A percentile compares a stretch with the other conserved stretches of the same genome.
These are phyloP conservation scores for Obelidium mucronatum DNA, from an alignment of 192 early-diverging fungal species.

Conservation along the genomic window DNA sequence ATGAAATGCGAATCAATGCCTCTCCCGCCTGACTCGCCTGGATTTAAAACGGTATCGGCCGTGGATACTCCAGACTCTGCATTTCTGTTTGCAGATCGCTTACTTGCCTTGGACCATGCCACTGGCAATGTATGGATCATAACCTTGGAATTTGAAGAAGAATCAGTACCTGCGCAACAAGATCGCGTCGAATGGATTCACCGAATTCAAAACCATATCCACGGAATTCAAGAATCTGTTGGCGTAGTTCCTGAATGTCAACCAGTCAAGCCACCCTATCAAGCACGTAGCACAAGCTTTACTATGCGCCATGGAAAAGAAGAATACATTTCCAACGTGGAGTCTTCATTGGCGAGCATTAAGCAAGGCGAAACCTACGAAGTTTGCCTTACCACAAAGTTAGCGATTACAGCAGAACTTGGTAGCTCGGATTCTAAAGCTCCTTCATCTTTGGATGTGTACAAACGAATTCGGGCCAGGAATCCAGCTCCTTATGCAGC, in stretches of 20 bases:
- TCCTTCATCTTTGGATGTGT: slow-evolving; percentile 56
- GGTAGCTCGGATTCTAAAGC: neutral
- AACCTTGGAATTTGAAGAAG: slow-evolving; percentile 21
- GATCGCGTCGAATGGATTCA: slow-evolving; percentile 25
- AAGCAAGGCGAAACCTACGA: slow-evolving; percentile 93
- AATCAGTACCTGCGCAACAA: neutral
- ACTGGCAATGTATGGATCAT: slow-evolving; percentile 40
- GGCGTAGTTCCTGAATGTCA: neutral
- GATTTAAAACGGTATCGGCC: slow-evolving; percentile 13
- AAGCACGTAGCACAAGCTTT: slow-evolving; percentile 2
- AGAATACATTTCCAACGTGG: slow-evolving; percentile 66
- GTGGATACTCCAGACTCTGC: slow-evolving; percentile 69
- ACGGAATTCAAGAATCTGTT: slow-evolving; percentile 14
- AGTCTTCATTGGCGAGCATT: slow-evolving; percentile 68
- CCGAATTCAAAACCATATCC: slow-evolving; percentile 1
- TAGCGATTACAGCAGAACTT: slow-evolving; percentile 35
- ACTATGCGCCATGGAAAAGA: slow-evolving; percentile 34
- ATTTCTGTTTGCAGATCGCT: slow-evolving; percentile 78
- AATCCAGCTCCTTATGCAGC: slow-evolving; percentile 92
- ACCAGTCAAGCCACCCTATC: neutral
- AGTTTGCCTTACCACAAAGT: slow-evolving; percentile 89
- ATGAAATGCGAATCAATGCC: slow-evolving; percentile 85
- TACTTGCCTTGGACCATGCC: slow-evolving; percentile 76
- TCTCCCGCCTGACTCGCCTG: neutral
- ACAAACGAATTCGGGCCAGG: slow-evolving; percentile 66